These are phyloP conservation scores for Murraya paniculata DNA, from an alignment of 345 rosid species.

Conservation along the genomic window DNA sequence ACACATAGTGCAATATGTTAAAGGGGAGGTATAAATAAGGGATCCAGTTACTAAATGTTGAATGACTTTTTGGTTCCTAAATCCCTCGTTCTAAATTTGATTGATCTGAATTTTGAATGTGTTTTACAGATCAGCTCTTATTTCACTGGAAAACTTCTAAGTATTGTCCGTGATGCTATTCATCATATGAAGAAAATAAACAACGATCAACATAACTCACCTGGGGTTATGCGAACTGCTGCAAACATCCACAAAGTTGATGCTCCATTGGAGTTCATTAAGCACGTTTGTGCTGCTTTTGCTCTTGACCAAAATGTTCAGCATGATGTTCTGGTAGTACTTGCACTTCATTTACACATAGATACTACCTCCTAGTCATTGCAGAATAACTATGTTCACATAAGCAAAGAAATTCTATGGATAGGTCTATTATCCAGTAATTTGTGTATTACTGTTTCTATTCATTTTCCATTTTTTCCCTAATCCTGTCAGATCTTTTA, in stretches of 20 bases:
- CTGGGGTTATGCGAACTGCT: conserved; percentile 23
- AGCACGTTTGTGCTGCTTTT: conserved; percentile 74
- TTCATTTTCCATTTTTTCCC: neutral
- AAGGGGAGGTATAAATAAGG: conserved; percentile 52
- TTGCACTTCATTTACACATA: neutral
- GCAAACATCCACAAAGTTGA: conserved; percentile 39
- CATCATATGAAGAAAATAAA: conserved; percentile 51
- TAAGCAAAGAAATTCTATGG: neutral
- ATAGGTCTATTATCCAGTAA: neutral
- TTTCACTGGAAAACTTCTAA: conserved; percentile 68
- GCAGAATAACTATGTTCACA: neutral
- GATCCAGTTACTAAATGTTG: conserved; percentile 3
- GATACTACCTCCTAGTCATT: neutral
- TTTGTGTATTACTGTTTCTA: neutral
- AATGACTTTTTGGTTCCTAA: conserved; percentile 14
- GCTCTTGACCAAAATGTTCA: conserved; percentile 80
- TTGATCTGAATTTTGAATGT: conserved; percentile 3
- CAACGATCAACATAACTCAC: conserved; percentile 23
- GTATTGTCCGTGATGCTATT: conserved; percentile 59
- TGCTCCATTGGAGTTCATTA: conserved; percentile 78
- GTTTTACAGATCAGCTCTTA: conserved; percentile 58
- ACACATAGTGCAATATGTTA: conserved; percentile 59
- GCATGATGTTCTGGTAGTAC: conserved; percentile 80
- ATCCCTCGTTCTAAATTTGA: neutral
- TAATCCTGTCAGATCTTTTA: neutral